Percentiles rank a stretch among this genome's conserved stretches.
phyloP scores from a whole-genome alignment of 1,284 basidiomycete genomes.

The Kwoniella shivajii region DNA sequence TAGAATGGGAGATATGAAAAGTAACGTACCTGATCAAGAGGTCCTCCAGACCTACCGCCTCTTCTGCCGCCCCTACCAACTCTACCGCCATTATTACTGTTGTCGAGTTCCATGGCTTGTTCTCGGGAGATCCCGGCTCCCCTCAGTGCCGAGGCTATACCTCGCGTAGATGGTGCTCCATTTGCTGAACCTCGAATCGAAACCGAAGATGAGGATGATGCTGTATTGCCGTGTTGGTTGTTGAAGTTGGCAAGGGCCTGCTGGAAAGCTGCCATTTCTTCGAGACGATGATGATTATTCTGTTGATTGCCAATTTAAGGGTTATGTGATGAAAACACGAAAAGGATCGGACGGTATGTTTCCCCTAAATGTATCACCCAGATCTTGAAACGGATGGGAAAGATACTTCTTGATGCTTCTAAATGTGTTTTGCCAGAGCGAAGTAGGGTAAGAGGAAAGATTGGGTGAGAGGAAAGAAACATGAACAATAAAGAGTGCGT shows the following conservation, averaged over 20 bases:
- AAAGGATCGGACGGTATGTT: too few relatives aligned
- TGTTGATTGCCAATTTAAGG: too few relatives aligned
- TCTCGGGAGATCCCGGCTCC: constrained; percentile 37
- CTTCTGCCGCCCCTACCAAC: constrained; percentile 21
- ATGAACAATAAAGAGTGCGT: too few relatives aligned
- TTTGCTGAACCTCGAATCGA: constrained; percentile 32
- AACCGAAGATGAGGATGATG: constrained; percentile 16
- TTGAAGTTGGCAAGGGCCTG: constrained; percentile 28
- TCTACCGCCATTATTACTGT: constrained; percentile 17
- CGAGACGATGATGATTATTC: too few relatives aligned
- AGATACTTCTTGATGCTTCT: too few relatives aligned
- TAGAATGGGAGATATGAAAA: not conserved
- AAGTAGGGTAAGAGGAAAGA: too few relatives aligned
- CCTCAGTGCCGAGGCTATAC: constrained; percentile 31
- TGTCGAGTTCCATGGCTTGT: constrained; percentile 43
- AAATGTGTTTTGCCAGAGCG: too few relatives aligned
- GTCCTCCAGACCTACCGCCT: constrained; percentile 30
- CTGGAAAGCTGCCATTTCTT: constrained; percentile 33
- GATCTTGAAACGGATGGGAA: too few relatives aligned
- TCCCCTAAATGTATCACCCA: too few relatives aligned
- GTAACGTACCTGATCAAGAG: constrained; percentile 44
- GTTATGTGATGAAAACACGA: too few relatives aligned
- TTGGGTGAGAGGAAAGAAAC: too few relatives aligned
- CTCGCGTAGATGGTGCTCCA: constrained; percentile 21
- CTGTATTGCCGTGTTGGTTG: constrained; percentile 6